These are phyloP conservation scores for Acanthochlamys bracteata DNA, from an alignment of 106 monocot genomes.

Conservation along the genomic window DNA sequence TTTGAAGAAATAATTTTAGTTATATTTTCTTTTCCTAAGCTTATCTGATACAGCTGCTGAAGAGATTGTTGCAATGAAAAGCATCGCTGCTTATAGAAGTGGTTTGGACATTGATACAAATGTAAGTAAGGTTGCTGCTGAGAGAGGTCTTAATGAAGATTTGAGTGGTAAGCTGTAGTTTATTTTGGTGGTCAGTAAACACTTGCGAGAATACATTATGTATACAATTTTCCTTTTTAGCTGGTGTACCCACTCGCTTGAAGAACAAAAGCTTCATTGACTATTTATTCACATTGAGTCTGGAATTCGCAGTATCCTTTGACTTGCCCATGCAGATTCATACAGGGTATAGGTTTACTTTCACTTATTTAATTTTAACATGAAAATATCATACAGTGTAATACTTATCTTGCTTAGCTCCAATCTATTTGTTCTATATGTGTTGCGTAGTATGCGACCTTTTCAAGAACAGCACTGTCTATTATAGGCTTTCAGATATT, in stretches of 20 bases:
- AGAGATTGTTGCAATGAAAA: slow-evolving; percentile 79
- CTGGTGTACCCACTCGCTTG: slow-evolving; percentile 61
- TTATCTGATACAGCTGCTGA: slow-evolving; percentile 44
- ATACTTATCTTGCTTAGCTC: too few relatives aligned
- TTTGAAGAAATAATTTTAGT: slow-evolving; percentile 4
- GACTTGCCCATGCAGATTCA: slow-evolving; percentile 91
- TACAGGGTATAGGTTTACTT: slow-evolving; percentile 59
- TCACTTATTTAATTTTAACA: too few relatives aligned
- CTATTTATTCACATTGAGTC: slow-evolving; percentile 78
- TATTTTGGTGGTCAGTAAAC: background rate
- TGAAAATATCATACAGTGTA: too few relatives aligned
- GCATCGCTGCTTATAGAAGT: slow-evolving; percentile 95
- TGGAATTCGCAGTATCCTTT: slow-evolving; percentile 58
- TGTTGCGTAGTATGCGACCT: too few relatives aligned
- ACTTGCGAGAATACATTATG: background rate
- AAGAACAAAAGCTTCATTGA: slow-evolving; percentile 76
- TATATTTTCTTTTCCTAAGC: slow-evolving; percentile 24
- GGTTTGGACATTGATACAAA: slow-evolving; percentile 75
- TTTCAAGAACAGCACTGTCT: too few relatives aligned
- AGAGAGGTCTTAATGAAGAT: slow-evolving; percentile 71
- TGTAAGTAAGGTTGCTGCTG: slow-evolving; percentile 60
- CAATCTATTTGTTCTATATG: too few relatives aligned
- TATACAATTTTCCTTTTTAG: slow-evolving; percentile 27
- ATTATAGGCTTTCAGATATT: too few relatives aligned
- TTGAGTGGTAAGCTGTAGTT: slow-evolving; percentile 37